Evolutionary conservation across 352 stramenopile genomes (phyloP).

Genomic region (Pythium volutum): DNA sequence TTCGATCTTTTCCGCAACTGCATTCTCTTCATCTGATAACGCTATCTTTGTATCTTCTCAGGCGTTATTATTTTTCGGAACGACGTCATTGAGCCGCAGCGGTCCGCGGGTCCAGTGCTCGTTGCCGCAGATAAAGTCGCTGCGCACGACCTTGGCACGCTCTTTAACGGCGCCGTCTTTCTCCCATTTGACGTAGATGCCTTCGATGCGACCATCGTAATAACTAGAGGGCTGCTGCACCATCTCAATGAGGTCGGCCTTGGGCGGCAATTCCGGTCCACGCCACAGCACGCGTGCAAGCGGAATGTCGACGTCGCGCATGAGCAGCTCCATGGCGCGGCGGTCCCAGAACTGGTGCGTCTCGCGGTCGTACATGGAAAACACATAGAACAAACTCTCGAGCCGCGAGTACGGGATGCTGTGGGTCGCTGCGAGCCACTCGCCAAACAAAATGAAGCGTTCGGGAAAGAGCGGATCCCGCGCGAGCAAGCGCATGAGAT

Average conservation of each 20-base stretch:
- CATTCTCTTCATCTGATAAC: slow-evolving; percentile 3
- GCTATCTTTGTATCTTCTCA: background rate
- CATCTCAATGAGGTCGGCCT: slow-evolving; percentile 37
- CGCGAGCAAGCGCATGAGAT: slow-evolving; percentile 43
- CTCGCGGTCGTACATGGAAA: slow-evolving; percentile 75
- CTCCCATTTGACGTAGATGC: slow-evolving; percentile 64
- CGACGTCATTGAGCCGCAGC: slow-evolving; percentile 39
- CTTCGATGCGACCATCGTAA: slow-evolving; percentile 48
- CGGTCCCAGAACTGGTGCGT: slow-evolving; percentile 15
- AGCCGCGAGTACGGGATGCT: slow-evolving; percentile 76
- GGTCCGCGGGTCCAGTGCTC: slow-evolving; percentile 53
- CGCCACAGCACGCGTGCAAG: slow-evolving; percentile 46
- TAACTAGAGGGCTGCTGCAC: slow-evolving; percentile 36
- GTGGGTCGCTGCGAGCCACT: slow-evolving; percentile 79
- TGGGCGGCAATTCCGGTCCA: slow-evolving; percentile 26
- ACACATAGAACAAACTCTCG: slow-evolving; percentile 68
- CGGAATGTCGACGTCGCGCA: slow-evolving; percentile 29
- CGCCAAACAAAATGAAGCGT: slow-evolving; percentile 76
- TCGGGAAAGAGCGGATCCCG: slow-evolving; percentile 53
- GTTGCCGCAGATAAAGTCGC: slow-evolving; percentile 61
- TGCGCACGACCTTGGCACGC: slow-evolving; percentile 59
- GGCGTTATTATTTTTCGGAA: background rate
- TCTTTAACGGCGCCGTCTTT: slow-evolving; percentile 36
- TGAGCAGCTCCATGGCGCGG: slow-evolving; percentile 20
- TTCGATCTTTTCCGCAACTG: background rate